A percentile compares a stretch with the other conserved stretches of the same genome.
Evolutionary conservation across 2,329 filamentous ascomycete genomes (phyloP).

Genomic region (Neopestalotiopsis clavispora): DNA sequence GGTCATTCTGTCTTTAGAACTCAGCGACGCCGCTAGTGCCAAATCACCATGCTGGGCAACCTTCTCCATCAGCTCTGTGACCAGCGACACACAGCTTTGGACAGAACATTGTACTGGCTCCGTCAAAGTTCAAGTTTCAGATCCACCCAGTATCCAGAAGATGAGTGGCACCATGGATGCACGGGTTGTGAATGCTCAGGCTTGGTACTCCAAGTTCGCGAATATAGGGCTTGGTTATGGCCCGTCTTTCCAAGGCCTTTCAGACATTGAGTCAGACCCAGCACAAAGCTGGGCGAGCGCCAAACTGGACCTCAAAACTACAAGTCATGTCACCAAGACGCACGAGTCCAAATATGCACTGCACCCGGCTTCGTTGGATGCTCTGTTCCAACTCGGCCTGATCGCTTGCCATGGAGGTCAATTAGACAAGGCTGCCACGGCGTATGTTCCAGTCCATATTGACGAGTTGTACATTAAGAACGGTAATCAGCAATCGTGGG

Average conservation of each 20-base stretch:
- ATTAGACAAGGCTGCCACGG: conserved; percentile 15
- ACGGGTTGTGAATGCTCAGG: not conserved
- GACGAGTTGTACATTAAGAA: conserved; percentile 21
- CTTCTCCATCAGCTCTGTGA: conserved; percentile 20
- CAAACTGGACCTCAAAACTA: no score
- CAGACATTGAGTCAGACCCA: conserved; percentile 19
- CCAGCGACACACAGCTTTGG: conserved; percentile 21
- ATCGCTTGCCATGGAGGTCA: conserved; percentile 27
- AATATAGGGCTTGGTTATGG: conserved; percentile 22
- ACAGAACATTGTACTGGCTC: conserved; percentile 23
- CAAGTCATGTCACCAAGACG: no score
- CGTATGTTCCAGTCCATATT: conserved; percentile 25
- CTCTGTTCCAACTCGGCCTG: conserved; percentile 24
- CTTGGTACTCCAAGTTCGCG: conserved; percentile 22
- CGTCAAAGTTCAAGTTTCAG: conserved; percentile 16
- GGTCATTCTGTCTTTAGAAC: conserved; percentile 17
- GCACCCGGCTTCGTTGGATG: conserved; percentile 27
- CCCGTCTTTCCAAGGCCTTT: conserved; percentile 18
- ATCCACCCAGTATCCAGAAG: no score
- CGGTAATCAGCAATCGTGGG: not conserved
- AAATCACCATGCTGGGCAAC: not conserved
- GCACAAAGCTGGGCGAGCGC: no score
- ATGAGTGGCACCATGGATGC: no score
- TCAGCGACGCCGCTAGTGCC: not conserved
- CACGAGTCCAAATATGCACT: no score